Evolutionary conservation across 2,329 filamentous ascomycete species (phyloP).

Genomic region (Talaromyces amestolkiae): DNA sequence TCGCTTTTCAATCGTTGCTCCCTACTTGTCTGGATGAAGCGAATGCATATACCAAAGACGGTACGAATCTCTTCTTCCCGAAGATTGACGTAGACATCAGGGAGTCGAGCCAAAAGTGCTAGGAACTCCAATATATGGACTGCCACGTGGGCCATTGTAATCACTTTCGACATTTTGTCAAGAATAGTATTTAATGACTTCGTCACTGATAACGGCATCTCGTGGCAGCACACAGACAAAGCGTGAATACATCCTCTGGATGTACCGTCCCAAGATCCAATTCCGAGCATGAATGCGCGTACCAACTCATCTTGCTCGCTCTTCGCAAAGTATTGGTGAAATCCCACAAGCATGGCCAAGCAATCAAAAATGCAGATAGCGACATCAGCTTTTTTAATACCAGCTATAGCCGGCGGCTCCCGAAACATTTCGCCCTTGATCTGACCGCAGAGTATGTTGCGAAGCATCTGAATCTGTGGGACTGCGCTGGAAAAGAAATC

Average conservation of each 20-base stretch:
- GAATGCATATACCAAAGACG: conserved; percentile 92
- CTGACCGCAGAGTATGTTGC: conserved; percentile 76
- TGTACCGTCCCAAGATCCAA: conserved; percentile 79
- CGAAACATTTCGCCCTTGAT: conserved; percentile 73
- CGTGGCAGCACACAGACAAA: conserved; percentile 89
- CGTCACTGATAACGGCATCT: conserved; percentile 81
- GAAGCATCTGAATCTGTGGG: conserved; percentile 70
- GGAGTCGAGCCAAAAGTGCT: conserved; percentile 80
- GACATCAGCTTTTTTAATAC: conserved; percentile 81
- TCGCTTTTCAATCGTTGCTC: conserved; percentile 51
- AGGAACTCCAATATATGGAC: conserved; percentile 96
- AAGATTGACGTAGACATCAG: conserved; percentile 82
- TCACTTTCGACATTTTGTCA: conserved; percentile 91
- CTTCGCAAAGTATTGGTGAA: conserved; percentile 80
- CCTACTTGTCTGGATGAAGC: conserved; percentile 85
- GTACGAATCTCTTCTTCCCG: conserved; percentile 88
- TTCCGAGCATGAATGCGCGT: conserved; percentile 78
- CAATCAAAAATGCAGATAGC: conserved; percentile 85
- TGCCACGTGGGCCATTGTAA: conserved; percentile 86
- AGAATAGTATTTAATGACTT: conserved; percentile 83
- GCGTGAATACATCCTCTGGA: conserved; percentile 94
- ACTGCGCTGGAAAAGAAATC: conserved; percentile 74
- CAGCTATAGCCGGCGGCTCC: conserved; percentile 75
- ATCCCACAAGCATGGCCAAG: conserved; percentile 84
- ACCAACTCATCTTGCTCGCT: conserved; percentile 87